Evolutionary conservation across 1,139 yeast species (phyloP), one percentile per base, ranked within the genome.

Genomic region (Yamadazyma taylorii): DNA sequence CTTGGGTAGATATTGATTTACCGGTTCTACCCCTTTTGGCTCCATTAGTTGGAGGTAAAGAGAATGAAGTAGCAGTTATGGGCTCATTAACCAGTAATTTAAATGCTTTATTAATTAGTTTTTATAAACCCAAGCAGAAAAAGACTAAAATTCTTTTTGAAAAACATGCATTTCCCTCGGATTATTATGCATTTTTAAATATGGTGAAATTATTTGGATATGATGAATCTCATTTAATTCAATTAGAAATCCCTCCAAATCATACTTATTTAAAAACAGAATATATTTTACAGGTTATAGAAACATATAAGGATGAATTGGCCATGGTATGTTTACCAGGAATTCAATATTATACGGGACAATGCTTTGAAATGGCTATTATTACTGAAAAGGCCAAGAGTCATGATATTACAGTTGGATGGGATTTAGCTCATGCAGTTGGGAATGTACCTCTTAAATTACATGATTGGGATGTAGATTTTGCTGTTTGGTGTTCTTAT

Each of bases 341-440:
- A 1, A 79, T 90, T 41, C 97, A 90, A 55, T 90, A 84, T 63
- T 90, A 89, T 57, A 81, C 97, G 0, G 97, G 97, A 3, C 97
- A 90, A 58, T 68, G 69, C 24, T 89, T 90, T 55, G 86, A 87
- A 34, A 85, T 90, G 29, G 69, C 68, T 35, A 58, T 57, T 12
- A 87, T 90, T 48, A 89, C 97, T 2, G 54, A 55, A 13, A 67
- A 66, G 34, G 88, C 82, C 5, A 59, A 61, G 25, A 48, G 53
- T 6, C 39, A 44, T 16, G 81, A 79, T 1, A 73, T 85, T 26
- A 55, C 73, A 2, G 92, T 88, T 7, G 97, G 97, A 0, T 90
- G 97, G 97, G 97, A 90, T 58, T 70, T 90, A 50, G 97, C 97
- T 0, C 97, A 90, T 58, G 96, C 95, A 0, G 94, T 73, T 1